Evolutionary conservation across 371 early-diverging fungal genomes (phyloP).

Genomic region (Coemansia sp.): DNA sequence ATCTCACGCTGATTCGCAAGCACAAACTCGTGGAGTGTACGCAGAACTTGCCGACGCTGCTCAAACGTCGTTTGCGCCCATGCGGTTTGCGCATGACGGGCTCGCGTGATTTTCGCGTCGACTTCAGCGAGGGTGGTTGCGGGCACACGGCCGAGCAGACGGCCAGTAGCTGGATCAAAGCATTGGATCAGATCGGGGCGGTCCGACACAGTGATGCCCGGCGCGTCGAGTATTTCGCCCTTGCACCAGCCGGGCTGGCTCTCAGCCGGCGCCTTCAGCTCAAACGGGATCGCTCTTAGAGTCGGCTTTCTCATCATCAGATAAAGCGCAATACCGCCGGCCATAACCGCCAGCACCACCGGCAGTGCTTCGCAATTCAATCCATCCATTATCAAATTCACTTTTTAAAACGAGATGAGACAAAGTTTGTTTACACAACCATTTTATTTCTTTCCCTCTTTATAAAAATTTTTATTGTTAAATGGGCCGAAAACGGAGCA

Average conservation of each 20-base stretch:
- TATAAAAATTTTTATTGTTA: not conserved
- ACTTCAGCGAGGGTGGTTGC: conserved; percentile 63
- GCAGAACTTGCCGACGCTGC: conserved; percentile 71
- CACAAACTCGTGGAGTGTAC: conserved; percentile 68
- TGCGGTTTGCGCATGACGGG: conserved; percentile 65
- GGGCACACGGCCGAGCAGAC: conserved; percentile 63
- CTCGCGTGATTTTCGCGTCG: conserved; percentile 56
- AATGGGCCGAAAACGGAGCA: conserved; percentile 59
- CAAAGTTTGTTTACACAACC: not conserved
- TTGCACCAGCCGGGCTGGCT: conserved; percentile 36
- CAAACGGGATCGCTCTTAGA: conserved; percentile 32
- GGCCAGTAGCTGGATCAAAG: conserved; percentile 86
- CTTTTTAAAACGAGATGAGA: not conserved
- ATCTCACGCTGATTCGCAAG: conserved; percentile 77
- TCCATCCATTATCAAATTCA: not conserved
- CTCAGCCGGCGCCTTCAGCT: conserved; percentile 38
- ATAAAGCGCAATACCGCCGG: conserved; percentile 43
- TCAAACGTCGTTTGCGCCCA: conserved; percentile 76
- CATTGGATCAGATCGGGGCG: conserved; percentile 61
- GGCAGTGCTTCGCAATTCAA: conserved; percentile 18
- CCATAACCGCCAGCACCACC: conserved; percentile 12
- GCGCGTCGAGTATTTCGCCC: conserved; percentile 56
- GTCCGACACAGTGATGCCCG: conserved; percentile 56
- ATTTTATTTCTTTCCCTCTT: not conserved
- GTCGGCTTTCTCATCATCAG: conserved; percentile 14